These are phyloP conservation scores for Pezicula carpinea DNA, from an alignment of 2,329 filamentous ascomycete genomes.

Conservation along the genomic window DNA sequence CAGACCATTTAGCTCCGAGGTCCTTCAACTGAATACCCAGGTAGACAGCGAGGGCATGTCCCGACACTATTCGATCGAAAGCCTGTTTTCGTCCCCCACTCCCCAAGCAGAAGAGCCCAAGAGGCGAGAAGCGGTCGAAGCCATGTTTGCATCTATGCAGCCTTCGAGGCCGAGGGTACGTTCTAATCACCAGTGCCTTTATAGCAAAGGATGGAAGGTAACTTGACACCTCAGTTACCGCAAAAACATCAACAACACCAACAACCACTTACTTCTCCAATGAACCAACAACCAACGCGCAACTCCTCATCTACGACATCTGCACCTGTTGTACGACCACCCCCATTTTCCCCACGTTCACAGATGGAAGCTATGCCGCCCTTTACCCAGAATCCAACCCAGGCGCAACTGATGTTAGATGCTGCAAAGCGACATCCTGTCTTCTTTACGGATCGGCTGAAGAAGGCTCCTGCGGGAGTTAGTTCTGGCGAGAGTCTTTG, in stretches of 20 bases:
- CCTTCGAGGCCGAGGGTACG: slow-evolving; percentile 15
- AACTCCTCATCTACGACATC: neutral
- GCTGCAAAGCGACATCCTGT: slow-evolving; percentile 65
- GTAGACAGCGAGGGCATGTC: no score
- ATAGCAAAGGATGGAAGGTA: neutral
- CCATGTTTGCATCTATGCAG: slow-evolving; percentile 18
- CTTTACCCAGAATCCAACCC: slow-evolving; percentile 22
- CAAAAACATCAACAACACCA: no score
- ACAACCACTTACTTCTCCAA: slow-evolving; percentile 5
- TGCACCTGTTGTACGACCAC: neutral
- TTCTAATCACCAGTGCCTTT: neutral
- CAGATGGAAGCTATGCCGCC: slow-evolving; percentile 47
- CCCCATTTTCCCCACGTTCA: slow-evolving; percentile 27
- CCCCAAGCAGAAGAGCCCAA: slow-evolving; percentile 1
- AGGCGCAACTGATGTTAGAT: slow-evolving; percentile 29
- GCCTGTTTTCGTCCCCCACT: slow-evolving; percentile 8
- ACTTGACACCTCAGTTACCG: slow-evolving; percentile 3
- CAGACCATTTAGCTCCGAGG: no score
- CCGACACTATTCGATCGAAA: slow-evolving; percentile 13
- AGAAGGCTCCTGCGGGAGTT: slow-evolving; percentile 44
- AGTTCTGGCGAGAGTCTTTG: slow-evolving; percentile 17
- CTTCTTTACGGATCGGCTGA: slow-evolving; percentile 66
- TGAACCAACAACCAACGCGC: slow-evolving; percentile 16
- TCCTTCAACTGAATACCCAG: no score
- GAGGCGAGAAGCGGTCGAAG: neutral